Evolutionary conservation across 768 basidiomycete genomes (phyloP), one percentile per base, ranked within the genome.

Genomic region (Calocybe indica): DNA sequence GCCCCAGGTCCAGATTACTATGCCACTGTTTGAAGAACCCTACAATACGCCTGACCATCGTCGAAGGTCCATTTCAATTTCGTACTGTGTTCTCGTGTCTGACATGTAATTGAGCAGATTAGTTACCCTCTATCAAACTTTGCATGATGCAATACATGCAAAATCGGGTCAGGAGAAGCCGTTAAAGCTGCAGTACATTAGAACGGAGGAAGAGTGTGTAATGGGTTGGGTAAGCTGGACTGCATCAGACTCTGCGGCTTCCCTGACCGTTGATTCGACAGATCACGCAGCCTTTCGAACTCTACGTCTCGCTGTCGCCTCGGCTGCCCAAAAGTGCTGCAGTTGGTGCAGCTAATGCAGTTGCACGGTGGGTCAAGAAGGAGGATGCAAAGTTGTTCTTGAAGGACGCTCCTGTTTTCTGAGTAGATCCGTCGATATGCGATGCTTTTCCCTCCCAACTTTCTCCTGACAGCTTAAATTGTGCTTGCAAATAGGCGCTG

Each of bases 271-370:
- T 40, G 5, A 15, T 34, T 14, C 43, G 40, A 9, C 58, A 98
- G 94, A 86, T 94, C 49, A 96, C 94, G 0, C 88, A 92, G 58
- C 84, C 85, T 0, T 97, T 96, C 59, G 96, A 98, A 63, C 67
- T 98, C 11, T 98, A 96, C 60, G 66, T 95, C 43, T 74, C 87
- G 0, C 62, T 94, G 10, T 89, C 92, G 1, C 88, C 91, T 7
- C 73, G 78, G 41, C 60, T 97, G 45, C 90, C 95, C 5, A 97
- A 97, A 73, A 85, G 83, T 43, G 92, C 88, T 0, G 84, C 81
- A 1, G 83, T 97, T 10, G 80, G 83, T 9, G 88, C 92, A 5
- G 96, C 95, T 6, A 95, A 97, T 61, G 76, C 84, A 1, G 86
- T 97, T 22, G 83, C 84, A 14, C 73, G 84, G 11, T 99, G 95